A percentile compares a stretch with the other conserved stretches of the same genome.
Conservation (phyloP, 371 early-diverging fungal species). For the Circinella umbellata region DNA sequence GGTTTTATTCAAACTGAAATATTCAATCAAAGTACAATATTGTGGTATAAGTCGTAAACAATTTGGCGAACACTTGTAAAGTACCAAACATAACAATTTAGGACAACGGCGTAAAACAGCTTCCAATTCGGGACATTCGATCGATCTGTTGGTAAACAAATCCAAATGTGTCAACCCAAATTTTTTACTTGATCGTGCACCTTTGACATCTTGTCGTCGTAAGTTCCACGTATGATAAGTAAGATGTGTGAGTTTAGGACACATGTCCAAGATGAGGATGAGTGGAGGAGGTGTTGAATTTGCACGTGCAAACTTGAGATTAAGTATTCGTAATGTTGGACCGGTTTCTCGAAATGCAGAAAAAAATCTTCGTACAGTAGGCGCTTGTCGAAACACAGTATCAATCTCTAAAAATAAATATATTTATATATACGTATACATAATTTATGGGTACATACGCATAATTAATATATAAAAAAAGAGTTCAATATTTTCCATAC, state of each 20-base stretch:
- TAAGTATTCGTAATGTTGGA: background rate
- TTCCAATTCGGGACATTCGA: conserved; percentile 3
- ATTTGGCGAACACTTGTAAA: background rate
- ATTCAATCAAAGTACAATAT: background rate
- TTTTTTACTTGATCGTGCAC: background rate
- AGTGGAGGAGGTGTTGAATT: background rate
- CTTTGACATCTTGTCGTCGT: conserved; percentile 8
- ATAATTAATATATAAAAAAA: too few species aligned
- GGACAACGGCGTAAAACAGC: background rate
- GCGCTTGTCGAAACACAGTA: conserved; percentile 6
- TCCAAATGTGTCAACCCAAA: background rate
- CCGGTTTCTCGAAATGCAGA: conserved; percentile 5
- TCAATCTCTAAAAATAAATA: background rate
- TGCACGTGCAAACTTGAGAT: background rate
- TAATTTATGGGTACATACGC: too few species aligned
- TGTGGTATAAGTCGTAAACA: background rate
- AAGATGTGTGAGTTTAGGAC: conserved; percentile 1
- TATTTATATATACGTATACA: background rate
- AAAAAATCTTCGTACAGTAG: background rate
- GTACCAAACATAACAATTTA: background rate
- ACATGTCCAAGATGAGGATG: background rate
- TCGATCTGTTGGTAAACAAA: background rate
- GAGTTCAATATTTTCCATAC: too few species aligned
- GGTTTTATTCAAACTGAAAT: conserved; percentile 1
- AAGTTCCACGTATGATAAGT: conserved; percentile 4